Evolutionary conservation across 352 stramenopile species (phyloP).

Genomic region (Thraustochytrium sp.): DNA sequence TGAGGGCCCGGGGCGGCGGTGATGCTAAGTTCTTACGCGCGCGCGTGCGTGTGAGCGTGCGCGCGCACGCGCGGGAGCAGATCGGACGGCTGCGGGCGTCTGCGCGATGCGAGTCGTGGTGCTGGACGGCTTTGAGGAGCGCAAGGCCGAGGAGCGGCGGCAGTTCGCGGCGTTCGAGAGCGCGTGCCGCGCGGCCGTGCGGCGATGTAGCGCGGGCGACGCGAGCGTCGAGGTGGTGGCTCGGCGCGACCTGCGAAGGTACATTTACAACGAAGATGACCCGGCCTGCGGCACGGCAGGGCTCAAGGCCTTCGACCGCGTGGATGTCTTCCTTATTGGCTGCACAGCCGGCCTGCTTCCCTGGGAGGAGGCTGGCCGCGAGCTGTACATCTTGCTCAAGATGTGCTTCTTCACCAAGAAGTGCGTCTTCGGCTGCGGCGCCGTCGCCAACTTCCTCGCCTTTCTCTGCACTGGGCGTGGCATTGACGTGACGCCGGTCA

Average conservation of each 20-base stretch:
- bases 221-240: neutral
- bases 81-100: no score
- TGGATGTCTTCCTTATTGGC: slow-evolving; percentile 38
- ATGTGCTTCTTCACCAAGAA: slow-evolving; percentile 39
- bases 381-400: slow-evolving; percentile 27
- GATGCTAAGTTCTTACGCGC: no score
- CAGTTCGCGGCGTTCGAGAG: slow-evolving; percentile 9
- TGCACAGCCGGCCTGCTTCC: neutral
- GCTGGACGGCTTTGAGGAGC: slow-evolving; percentile 16
- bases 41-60: no score
- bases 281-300: neutral
- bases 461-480: neutral
- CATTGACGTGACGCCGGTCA: slow-evolving; percentile 6
- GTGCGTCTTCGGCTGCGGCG: slow-evolving; percentile 22
- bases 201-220: neutral
- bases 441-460: slow-evolving; percentile 9
- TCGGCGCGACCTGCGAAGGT: neutral
- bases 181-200: neutral
- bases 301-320: slow-evolving; percentile 27
- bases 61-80: no score
- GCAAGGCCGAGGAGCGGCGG: slow-evolving; percentile 15
- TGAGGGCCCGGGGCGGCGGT: no score
- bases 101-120: slow-evolving; percentile 4
- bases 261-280: neutral
- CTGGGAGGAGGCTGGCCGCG: neutral